Evolutionary conservation across 495 filamentous ascomycete genomes (phyloP).

Genomic region (Sordaria brevicollis): DNA sequence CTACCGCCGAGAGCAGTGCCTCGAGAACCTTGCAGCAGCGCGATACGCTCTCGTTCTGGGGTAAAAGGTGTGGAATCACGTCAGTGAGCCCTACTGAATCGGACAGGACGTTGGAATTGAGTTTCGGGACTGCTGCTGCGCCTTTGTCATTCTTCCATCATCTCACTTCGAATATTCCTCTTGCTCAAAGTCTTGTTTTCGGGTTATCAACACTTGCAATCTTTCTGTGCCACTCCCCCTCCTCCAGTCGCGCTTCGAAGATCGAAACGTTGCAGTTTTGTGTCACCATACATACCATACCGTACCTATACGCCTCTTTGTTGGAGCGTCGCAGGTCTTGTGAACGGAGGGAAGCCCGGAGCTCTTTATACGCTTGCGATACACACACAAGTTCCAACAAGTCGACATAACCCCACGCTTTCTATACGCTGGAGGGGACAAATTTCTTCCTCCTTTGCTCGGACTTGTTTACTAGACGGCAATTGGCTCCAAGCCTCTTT

Average conservation of each 20-base stretch:
- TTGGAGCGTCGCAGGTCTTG: not conserved
- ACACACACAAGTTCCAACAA: not conserved
- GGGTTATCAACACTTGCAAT: not conserved
- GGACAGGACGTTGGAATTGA: not conserved
- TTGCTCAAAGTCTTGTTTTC: not conserved
- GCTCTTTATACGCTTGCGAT: not conserved
- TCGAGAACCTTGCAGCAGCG: not conserved
- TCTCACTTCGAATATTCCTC: not conserved
- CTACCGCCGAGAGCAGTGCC: not conserved
- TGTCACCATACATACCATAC: not conserved
- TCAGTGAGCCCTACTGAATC: not conserved
- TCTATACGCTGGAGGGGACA: not conserved
- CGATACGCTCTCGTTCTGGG: not conserved
- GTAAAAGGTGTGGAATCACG: not conserved
- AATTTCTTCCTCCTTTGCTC: not conserved
- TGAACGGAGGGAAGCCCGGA: not conserved
- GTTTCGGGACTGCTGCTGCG: not conserved
- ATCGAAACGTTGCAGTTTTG: not conserved
- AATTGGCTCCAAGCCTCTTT: not conserved
- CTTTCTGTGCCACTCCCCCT: not conserved
- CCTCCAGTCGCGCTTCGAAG: not conserved
- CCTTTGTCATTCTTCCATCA: not conserved
- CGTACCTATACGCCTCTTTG: not conserved
- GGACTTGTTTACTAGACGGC: not conserved
- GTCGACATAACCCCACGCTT: not conserved